phyloP scores from a whole-genome alignment of 495 filamentous ascomycete genomes.

The Pseudoneurospora amorphoporcata region DNA sequence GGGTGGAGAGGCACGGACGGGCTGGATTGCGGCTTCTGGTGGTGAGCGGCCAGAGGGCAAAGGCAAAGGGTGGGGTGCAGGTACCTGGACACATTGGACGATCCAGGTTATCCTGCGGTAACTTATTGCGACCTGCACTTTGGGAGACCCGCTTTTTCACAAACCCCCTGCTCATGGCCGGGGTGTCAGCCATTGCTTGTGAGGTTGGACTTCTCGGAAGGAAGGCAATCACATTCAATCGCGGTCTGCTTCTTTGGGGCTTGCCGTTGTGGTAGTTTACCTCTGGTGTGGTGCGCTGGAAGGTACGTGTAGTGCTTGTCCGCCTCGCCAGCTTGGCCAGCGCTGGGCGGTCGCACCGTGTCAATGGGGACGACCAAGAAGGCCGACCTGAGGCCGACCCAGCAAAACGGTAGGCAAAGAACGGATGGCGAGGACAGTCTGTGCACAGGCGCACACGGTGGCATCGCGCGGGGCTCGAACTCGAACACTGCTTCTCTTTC shows the following conservation, averaged over 20 bases:
- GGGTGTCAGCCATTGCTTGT: slow-evolving; percentile 11
- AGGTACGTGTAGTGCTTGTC: background rate
- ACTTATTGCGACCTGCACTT: slow-evolving; percentile 21
- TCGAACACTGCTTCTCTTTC: slow-evolving; percentile 3
- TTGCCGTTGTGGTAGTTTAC: background rate
- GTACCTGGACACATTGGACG: slow-evolving; percentile 17
- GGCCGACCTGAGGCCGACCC: slow-evolving; percentile 12
- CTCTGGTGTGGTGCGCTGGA: background rate
- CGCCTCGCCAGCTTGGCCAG: background rate
- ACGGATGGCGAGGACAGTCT: slow-evolving; percentile 2
- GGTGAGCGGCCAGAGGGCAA: background rate
- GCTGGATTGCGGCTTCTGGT: slow-evolving; percentile 7
- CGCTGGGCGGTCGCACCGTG: slow-evolving; percentile 10
- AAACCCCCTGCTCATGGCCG: background rate
- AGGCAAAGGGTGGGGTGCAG: slow-evolving; percentile 9
- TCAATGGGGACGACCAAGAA: slow-evolving; percentile 10
- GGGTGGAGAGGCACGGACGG: slow-evolving; percentile 4
- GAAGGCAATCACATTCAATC: slow-evolving; percentile 15
- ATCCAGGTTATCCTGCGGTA: slow-evolving; percentile 15
- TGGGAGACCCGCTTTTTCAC: slow-evolving; percentile 10
- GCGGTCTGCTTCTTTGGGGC: slow-evolving; percentile 2
- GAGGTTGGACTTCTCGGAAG: slow-evolving; percentile 8
- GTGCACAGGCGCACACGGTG: slow-evolving; percentile 10
- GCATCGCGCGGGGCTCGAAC: slow-evolving; percentile 8
- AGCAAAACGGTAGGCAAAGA: background rate